A percentile compares a stretch with the other conserved stretches of the same genome.
Evolutionary conservation across 805 yeast genomes (phyloP).

Genomic region (Saccharomyces jurei): DNA sequence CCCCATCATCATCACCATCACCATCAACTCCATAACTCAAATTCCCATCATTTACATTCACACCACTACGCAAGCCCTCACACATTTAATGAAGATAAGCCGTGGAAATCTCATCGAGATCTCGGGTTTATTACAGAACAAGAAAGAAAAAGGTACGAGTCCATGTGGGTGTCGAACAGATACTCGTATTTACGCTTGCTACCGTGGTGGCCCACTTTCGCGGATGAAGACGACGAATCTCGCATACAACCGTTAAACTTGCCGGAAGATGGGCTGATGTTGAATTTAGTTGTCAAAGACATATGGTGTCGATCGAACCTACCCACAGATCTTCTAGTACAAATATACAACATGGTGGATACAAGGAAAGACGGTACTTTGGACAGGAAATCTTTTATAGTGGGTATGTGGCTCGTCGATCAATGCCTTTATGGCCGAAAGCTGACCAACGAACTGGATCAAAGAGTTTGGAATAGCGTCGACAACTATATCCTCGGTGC

Average conservation of each 20-base stretch:
- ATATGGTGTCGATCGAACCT: slow-evolving; percentile 77
- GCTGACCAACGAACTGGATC: slow-evolving; percentile 61
- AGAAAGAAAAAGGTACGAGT: slow-evolving; percentile 86
- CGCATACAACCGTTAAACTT: slow-evolving; percentile 6
- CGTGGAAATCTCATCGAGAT: slow-evolving; percentile 83
- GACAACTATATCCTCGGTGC: slow-evolving; percentile 17
- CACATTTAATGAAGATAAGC: slow-evolving; percentile 76
- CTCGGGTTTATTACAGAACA: slow-evolving; percentile 43
- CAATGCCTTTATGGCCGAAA: slow-evolving; percentile 92
- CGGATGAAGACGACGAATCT: slow-evolving; percentile 5
- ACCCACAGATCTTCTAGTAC: slow-evolving; percentile 49
- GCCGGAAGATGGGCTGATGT: slow-evolving; percentile 29
- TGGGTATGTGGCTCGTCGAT: slow-evolving; percentile 98
- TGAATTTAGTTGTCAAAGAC: slow-evolving; percentile 53
- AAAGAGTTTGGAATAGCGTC: slow-evolving; percentile 78
- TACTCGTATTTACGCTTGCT: slow-evolving; percentile 47
- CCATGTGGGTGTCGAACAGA: slow-evolving; percentile 85
- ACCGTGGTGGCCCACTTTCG: slow-evolving; percentile 25
- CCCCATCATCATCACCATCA: slow-evolving; percentile 9
- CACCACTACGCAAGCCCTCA: neutral
- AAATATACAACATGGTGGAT: slow-evolving; percentile 69
- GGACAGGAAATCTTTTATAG: slow-evolving; percentile 72
- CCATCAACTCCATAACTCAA: slow-evolving; percentile 5
- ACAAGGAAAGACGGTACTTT: slow-evolving; percentile 62
- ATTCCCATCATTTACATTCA: neutral